Conservation (phyloP, 208 protist genomes). For the Trypanosoma cruzi region DNA sequence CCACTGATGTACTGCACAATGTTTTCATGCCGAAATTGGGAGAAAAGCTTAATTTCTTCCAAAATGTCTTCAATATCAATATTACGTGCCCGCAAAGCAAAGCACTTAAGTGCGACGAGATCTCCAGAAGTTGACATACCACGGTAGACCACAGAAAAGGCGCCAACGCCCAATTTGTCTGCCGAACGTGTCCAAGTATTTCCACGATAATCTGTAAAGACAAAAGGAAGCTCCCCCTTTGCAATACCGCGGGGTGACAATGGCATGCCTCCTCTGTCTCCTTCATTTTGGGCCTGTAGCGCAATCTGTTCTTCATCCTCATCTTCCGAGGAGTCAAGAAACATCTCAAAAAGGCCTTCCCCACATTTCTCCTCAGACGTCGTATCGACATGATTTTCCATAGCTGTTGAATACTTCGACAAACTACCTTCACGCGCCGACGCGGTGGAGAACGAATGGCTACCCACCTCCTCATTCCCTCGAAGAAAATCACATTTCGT, state of each 20-base stretch:
- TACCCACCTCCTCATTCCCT: slow-evolving; percentile 3
- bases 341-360: slow-evolving; percentile 59
- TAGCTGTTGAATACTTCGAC: neutral
- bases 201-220: slow-evolving; percentile 61
- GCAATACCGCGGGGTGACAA: neutral
- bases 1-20: slow-evolving; percentile 83
- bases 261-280: neutral
- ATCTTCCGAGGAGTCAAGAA: slow-evolving; percentile 31
- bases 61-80: slow-evolving; percentile 49
- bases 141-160: slow-evolving; percentile 68
- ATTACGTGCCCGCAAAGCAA: slow-evolving; percentile 52
- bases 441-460: neutral
- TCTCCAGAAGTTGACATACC: slow-evolving; percentile 59
- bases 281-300: neutral
- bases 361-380: slow-evolving; percentile 25
- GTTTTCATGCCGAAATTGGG: slow-evolving; percentile 72
- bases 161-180: slow-evolving; percentile 49
- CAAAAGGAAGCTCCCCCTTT: slow-evolving; percentile 52
- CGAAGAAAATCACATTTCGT: neutral
- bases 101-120: slow-evolving; percentile 79
- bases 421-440: neutral
- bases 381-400: neutral
- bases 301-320: slow-evolving; percentile 20
- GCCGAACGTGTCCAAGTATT: slow-evolving; percentile 58
- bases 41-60: slow-evolving; percentile 66